These are phyloP conservation scores for Scenedesmus sp. DNA, from an alignment of 163 green algal species.

Conservation along the genomic window DNA sequence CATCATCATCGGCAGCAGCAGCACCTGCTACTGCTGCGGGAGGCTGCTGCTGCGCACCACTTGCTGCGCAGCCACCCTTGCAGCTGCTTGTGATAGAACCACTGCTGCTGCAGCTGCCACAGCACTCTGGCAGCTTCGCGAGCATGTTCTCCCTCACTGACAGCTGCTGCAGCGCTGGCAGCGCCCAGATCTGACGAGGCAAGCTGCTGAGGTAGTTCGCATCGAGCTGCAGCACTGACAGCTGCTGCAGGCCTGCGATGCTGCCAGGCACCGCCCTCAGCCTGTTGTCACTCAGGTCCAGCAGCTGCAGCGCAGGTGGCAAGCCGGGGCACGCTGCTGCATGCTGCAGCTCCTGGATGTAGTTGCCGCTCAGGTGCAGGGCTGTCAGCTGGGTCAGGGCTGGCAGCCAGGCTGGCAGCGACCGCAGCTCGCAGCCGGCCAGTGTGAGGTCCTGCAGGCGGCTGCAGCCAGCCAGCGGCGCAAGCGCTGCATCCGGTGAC, in stretches of 20 bases:
- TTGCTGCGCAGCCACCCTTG: background rate
- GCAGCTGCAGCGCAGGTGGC: background rate
- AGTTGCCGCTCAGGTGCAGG: slow-evolving; percentile 38
- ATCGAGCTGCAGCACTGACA: slow-evolving; percentile 23
- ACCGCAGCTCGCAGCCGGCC: slow-evolving; percentile 36
- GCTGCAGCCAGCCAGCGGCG: background rate
- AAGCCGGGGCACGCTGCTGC: background rate
- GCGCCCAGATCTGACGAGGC: slow-evolving; percentile 27
- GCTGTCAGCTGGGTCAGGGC: background rate
- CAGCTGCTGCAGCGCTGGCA: slow-evolving; percentile 13
- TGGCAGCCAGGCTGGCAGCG: slow-evolving; percentile 21
- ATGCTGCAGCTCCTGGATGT: slow-evolving; percentile 17
- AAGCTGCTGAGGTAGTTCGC: slow-evolving; percentile 37
- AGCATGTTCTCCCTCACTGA: slow-evolving; percentile 51
- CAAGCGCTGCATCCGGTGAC: background rate
- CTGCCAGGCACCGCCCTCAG: slow-evolving; percentile 13
- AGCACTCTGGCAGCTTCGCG: slow-evolving; percentile 7
- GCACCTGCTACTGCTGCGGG: background rate
- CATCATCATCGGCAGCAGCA: background rate
- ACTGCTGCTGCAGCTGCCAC: background rate
- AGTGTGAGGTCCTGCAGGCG: slow-evolving; percentile 10
- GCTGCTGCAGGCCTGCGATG: background rate
- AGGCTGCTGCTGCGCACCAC: background rate
- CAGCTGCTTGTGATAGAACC: slow-evolving; percentile 3
- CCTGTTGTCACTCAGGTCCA: slow-evolving; percentile 44